Conservation (phyloP, 1,139 yeast genomes). For the Arxiozyma slooffiae region DNA sequence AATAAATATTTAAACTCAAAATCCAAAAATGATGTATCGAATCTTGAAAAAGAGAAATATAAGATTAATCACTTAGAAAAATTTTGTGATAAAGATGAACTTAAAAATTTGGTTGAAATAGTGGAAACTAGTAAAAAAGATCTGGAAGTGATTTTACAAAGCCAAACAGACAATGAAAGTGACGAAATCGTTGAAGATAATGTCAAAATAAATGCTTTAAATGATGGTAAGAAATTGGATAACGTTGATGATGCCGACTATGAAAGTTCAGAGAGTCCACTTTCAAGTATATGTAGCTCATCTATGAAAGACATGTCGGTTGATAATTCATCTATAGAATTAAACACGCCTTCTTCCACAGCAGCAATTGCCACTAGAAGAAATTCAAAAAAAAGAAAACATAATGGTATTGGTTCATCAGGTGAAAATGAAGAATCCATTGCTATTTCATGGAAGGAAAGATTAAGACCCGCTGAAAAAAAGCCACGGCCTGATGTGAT, state of each 20-base stretch:
- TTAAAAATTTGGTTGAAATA: constrained; percentile 28
- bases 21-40: not conserved
- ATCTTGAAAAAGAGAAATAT: constrained; percentile 3
- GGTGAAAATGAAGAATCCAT: constrained; percentile 2
- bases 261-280: not conserved
- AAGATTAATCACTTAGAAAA: constrained; percentile 20
- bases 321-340: not conserved
- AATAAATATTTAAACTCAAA: not conserved
- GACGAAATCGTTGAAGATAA: constrained; percentile 6
- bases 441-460: constrained; percentile 9
- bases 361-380: constrained; percentile 3
- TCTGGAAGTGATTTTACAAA: constrained; percentile 18
- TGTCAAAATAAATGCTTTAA: not conserved
- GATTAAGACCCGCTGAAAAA: constrained; percentile 20
- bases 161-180: constrained; percentile 10
- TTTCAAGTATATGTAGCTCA: not conserved
- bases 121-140: constrained; percentile 30
- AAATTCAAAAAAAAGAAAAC: constrained; percentile 12
- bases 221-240: not conserved
- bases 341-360: constrained; percentile 6
- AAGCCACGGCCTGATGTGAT: constrained; percentile 23
- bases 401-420: constrained; percentile 7
- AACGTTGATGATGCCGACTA: not conserved
- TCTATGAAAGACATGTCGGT: not conserved
- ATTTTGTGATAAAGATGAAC: constrained; percentile 25